These are phyloP conservation scores for Sphagnum contortum DNA, from an alignment of 225 moss, liverwort and hornwort species.

Conservation along the genomic window DNA sequence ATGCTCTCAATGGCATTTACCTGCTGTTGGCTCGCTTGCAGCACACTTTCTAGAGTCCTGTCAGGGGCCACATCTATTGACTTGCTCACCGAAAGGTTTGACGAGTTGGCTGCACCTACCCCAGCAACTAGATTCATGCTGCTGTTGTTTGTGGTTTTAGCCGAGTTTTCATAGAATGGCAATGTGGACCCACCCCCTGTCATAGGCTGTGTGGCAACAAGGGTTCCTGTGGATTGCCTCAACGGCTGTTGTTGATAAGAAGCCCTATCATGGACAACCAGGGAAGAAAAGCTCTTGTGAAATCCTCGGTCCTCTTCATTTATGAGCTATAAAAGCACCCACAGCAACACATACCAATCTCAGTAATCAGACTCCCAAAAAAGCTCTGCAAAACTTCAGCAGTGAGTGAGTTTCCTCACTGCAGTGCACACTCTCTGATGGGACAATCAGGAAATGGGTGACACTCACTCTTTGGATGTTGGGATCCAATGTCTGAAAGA, in stretches of 20 bases:
- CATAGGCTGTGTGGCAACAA: slow-evolving; percentile 7
- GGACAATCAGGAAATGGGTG: no score
- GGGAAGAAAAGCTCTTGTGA: slow-evolving; percentile 25
- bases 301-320: slow-evolving; percentile 40
- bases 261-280: slow-evolving; percentile 16
- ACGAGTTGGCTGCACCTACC: slow-evolving; percentile 4
- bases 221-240: slow-evolving; percentile 17
- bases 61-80: slow-evolving; percentile 17
- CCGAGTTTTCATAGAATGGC: slow-evolving; percentile 1
- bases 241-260: slow-evolving; percentile 16
- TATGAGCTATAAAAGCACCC: slow-evolving; percentile 19
- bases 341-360: no score
- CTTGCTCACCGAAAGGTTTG: slow-evolving; percentile 15
- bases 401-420: no score
- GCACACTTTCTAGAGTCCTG: slow-evolving; percentile 30
- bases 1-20: slow-evolving; percentile 40
- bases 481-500: slow-evolving; percentile 44
- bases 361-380: no score
- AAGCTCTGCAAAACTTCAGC: no score
- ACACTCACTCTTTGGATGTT: slow-evolving; percentile 50
- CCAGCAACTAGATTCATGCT: slow-evolving; percentile 8
- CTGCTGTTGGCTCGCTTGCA: slow-evolving; percentile 51
- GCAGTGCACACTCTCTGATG: no score
- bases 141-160: slow-evolving; percentile 1
- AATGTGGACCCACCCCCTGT: slow-evolving; percentile 2